phyloP scores from a whole-genome alignment of 2,329 filamentous ascomycete genomes.

The Neoscytalidium dimidiatum region DNA sequence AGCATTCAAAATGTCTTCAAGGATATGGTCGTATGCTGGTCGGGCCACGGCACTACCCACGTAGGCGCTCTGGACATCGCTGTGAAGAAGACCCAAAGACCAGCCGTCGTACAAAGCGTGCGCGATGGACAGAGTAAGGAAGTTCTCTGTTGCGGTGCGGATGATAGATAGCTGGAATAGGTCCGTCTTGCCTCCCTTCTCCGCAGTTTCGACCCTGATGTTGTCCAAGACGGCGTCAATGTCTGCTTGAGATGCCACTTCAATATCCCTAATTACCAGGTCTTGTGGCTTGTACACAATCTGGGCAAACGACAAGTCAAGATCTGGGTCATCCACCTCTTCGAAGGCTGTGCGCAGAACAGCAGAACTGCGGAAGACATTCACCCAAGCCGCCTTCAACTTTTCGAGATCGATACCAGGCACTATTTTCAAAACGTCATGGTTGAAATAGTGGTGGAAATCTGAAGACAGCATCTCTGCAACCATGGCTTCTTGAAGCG shows the following conservation, averaged over 20 bases:
- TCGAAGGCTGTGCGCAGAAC: conserved; percentile 77
- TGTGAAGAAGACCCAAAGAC: conserved; percentile 74
- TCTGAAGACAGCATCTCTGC: conserved; percentile 76
- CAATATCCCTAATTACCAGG: conserved; percentile 38
- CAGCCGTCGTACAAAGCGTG: conserved; percentile 91
- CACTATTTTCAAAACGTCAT: conserved; percentile 70
- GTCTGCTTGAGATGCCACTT: conserved; percentile 26
- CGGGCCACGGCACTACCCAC: conserved; percentile 43
- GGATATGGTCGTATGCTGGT: conserved; percentile 53
- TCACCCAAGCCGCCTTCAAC: conserved; percentile 63
- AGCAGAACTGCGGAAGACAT: conserved; percentile 61
- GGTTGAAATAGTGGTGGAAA: conserved; percentile 80
- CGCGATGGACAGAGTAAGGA: conserved; percentile 69
- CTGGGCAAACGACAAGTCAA: conserved; percentile 60
- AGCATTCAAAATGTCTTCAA: conserved; percentile 56
- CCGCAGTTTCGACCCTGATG: conserved; percentile 37
- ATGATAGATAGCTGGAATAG: conserved; percentile 43
- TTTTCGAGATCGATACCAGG: conserved; percentile 55
- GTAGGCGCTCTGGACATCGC: conserved; percentile 70
- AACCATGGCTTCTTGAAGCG: conserved; percentile 84
- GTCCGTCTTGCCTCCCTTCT: conserved; percentile 20
- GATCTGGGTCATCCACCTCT: conserved; percentile 61
- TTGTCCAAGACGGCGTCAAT: conserved; percentile 34
- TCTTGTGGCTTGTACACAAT: conserved; percentile 43
- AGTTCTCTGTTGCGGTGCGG: conserved; percentile 34